Percentiles rank a stretch among this genome's conserved stretches.
Conservation (phyloP, 345 rosid genomes). For the Camelina sativa region DNA sequence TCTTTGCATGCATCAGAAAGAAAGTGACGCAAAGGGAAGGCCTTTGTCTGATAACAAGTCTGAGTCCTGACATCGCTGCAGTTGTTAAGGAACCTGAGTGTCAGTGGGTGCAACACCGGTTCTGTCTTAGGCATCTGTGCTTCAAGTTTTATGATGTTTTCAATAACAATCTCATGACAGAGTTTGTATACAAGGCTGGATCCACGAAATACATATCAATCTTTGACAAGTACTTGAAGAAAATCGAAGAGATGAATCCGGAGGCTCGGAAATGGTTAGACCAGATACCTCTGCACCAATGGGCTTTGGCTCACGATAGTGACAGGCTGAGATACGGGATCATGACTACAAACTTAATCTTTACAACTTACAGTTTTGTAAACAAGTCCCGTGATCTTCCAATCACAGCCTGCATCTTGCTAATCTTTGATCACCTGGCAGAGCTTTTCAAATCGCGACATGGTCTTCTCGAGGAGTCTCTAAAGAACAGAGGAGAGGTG, state of each 20-base stretch:
- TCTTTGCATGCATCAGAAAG: slow-evolving; percentile 19
- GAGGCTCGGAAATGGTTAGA: slow-evolving; percentile 27
- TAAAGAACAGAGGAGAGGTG: not conserved
- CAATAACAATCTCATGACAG: slow-evolving; percentile 27
- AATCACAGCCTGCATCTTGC: slow-evolving; percentile 9
- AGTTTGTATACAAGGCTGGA: slow-evolving; percentile 27
- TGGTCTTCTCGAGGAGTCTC: not conserved
- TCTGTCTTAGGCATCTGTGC: slow-evolving; percentile 28
- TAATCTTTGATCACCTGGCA: slow-evolving; percentile 22
- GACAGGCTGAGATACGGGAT: slow-evolving; percentile 1
- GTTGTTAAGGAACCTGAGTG: slow-evolving; percentile 24
- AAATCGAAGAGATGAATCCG: slow-evolving; percentile 7
- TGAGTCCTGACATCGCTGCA: not conserved
- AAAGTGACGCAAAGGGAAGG: slow-evolving; percentile 14
- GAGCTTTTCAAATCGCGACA: slow-evolving; percentile 1
- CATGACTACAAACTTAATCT: not conserved
- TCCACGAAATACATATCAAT: not conserved
- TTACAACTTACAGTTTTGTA: not conserved
- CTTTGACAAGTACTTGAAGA: slow-evolving; percentile 8
- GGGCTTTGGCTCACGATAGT: slow-evolving; percentile 1
- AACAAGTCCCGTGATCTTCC: slow-evolving; percentile 15
- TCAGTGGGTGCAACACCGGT: slow-evolving; percentile 23
- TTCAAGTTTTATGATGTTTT: slow-evolving; percentile 5
- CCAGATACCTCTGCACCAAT: not conserved
- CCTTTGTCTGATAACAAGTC: slow-evolving; percentile 16